These are phyloP conservation scores for Mantamonas sphyraenae DNA, from an alignment of 78 protist species.

Conservation along the genomic window DNA sequence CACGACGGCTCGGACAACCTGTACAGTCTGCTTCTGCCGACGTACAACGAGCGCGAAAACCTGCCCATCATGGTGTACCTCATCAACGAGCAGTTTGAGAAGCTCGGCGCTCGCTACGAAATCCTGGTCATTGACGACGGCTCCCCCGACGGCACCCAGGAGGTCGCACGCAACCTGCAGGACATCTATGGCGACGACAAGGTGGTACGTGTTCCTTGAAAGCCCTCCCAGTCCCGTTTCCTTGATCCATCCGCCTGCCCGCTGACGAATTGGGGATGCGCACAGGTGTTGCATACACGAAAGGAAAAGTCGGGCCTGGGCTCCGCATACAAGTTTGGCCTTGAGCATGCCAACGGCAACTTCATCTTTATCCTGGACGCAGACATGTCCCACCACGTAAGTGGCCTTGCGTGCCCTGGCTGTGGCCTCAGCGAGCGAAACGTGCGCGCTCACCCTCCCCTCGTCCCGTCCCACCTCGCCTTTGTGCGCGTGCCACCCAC, in stretches of 20 bases:
- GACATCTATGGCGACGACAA: constrained; percentile 53
- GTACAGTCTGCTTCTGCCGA: constrained; percentile 77
- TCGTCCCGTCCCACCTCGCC: no score
- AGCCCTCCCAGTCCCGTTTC: no score
- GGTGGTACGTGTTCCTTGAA: constrained; percentile 12
- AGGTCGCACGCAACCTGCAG: constrained; percentile 67
- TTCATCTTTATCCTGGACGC: constrained; percentile 87
- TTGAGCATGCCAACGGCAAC: constrained; percentile 67
- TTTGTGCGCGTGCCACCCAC: no score
- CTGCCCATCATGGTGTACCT: constrained; percentile 75
- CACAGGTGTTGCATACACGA: constrained; percentile 34
- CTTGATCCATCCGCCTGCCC: no score
- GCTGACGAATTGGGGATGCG: no score
- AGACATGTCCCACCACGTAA: constrained; percentile 78
- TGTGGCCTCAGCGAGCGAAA: no score
- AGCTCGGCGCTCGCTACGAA: constrained; percentile 52
- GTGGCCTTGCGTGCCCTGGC: neutral
- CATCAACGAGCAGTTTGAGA: constrained; percentile 30
- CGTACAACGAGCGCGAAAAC: constrained; percentile 83
- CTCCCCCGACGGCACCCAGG: constrained; percentile 77
- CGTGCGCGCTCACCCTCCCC: no score
- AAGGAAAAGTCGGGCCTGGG: no score
- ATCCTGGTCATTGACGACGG: constrained; percentile 79
- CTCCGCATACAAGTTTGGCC: constrained; percentile 78
- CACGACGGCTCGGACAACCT: no score